Conservation (phyloP, 2,329 filamentous ascomycete genomes). For the Orbilia brochopaga region DNA sequence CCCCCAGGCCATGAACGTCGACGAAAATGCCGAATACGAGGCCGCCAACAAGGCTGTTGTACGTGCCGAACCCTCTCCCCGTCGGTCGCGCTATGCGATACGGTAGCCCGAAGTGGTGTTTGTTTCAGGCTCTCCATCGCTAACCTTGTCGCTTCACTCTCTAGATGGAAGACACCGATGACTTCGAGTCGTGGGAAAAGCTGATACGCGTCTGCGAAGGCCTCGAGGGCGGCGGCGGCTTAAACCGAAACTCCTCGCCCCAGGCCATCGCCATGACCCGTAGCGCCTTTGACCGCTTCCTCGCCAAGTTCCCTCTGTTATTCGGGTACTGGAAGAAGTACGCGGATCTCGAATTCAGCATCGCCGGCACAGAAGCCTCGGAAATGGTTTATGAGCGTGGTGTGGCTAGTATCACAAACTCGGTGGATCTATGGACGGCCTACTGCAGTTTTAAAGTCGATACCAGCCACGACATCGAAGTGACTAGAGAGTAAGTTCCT, state of each 20-base stretch:
- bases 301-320: slow-evolving; percentile 90
- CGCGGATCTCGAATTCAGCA: slow-evolving; percentile 95
- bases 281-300: slow-evolving; percentile 87
- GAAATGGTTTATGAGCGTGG: slow-evolving; percentile 99
- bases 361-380: slow-evolving; percentile 92
- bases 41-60: slow-evolving; percentile 54
- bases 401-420: slow-evolving; percentile 88
- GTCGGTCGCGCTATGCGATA: background rate
- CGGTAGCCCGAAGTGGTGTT: background rate
- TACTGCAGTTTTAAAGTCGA: slow-evolving; percentile 99
- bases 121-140: background rate
- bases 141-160: slow-evolving; percentile 5
- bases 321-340: slow-evolving; percentile 99
- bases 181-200: slow-evolving; percentile 94
- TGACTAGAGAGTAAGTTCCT: slow-evolving; percentile 98
- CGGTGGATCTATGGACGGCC: slow-evolving; percentile 94
- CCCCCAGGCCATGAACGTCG: slow-evolving; percentile 46
- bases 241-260: slow-evolving; percentile 95
- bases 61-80: slow-evolving; percentile 6
- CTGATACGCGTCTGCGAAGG: slow-evolving; percentile 80
- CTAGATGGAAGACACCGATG: slow-evolving; percentile 76
- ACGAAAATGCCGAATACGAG: slow-evolving; percentile 54
- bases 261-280: slow-evolving; percentile 87
- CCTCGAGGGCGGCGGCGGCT: slow-evolving; percentile 76
- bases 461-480: slow-evolving; percentile 89